These are phyloP conservation scores for Rhizopogon rudus DNA, from an alignment of 768 basidiomycete species.

Conservation along the genomic window DNA sequence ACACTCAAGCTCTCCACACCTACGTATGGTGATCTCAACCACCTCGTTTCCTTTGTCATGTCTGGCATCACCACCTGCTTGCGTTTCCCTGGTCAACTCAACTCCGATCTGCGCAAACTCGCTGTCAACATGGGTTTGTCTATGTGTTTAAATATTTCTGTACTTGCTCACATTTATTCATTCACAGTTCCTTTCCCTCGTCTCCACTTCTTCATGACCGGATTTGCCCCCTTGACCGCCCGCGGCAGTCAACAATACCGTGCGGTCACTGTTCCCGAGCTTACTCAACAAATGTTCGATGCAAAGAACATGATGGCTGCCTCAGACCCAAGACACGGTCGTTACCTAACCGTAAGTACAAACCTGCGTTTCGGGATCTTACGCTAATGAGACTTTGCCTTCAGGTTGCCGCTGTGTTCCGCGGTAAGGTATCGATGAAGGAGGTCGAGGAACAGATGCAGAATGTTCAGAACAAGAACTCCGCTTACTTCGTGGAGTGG, in stretches of 20 bases:
- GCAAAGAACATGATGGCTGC: conserved; percentile 99
- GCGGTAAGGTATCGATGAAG: conserved; percentile 99
- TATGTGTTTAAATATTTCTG: conserved; percentile 19
- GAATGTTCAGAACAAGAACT: conserved; percentile 96
- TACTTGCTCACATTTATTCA: conserved; percentile 2
- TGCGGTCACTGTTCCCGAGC: conserved; percentile 93
- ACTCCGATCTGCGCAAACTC: conserved; percentile 96
- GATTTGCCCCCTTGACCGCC: conserved; percentile 91
- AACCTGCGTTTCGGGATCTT: background rate
- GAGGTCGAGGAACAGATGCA: conserved; percentile 99
- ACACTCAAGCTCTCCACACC: conserved; percentile 95
- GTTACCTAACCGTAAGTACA: conserved; percentile 83
- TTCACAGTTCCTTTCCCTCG: conserved; percentile 89
- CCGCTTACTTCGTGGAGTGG: conserved; percentile 99
- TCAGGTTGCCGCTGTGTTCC: conserved; percentile 92
- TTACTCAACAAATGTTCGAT: conserved; percentile 99
- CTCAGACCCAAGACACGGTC: conserved; percentile 92
- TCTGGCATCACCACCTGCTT: conserved; percentile 97
- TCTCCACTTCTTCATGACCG: conserved; percentile 99
- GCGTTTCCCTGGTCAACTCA: conserved; percentile 99
- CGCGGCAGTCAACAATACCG: conserved; percentile 94
- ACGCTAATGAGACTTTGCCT: background rate
- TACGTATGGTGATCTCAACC: conserved; percentile 97
- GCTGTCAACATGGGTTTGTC: conserved; percentile 94
- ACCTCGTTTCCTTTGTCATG: conserved; percentile 97